Base-by-base conservation (phyloP, 495 filamentous ascomycete species). In the Xylaria nigripes region DNA sequence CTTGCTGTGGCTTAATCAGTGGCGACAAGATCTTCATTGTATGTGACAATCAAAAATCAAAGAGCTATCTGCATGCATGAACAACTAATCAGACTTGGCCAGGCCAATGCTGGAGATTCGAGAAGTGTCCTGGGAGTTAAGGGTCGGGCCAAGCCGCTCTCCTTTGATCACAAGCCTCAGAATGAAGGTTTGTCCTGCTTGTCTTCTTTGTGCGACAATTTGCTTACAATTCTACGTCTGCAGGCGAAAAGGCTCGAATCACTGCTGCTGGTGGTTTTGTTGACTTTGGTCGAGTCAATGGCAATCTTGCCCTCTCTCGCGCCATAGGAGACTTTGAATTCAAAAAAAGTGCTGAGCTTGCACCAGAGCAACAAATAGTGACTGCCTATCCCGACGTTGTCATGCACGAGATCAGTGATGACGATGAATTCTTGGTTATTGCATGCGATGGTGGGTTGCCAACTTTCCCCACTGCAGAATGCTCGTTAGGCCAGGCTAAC, bases 281-380 rank as follows among this genome's bases (percentile, higher is more conserved):
- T 61, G 93, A 98, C 72, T 98, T 97, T 64, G 93, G 91, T 46
- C 87, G 93, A 65, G 93, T 98, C 58, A 98, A 98, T 68, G 93
- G 93, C 61, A 98, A 98, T 68, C 83, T 98, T 45, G 93, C 93
- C n/a, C 78, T 98, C 36, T 97, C 94, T 45, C 85, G 93, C 66
- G 93, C 93, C 58, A 96, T 98, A 64, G 93, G 93, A 58, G 93
- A 98, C 73, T 98, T 98, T 65, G 93, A 98, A 69, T 98, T 98
- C 80, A 98, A 98, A 81, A 97, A 96, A 79, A 95, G 92, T 70
- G 86, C 91, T 55, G 90, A 96, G 60, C 82, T 98, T 42, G 84
- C 91, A 9, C 93, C 94, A 27, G 94, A 98, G 65, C 86, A 95
- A 67, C 93, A 98, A 68, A 96, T 98, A 38, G 93, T 98, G 13